A percentile compares a stretch with the other conserved stretches of the same genome.
These are phyloP conservation scores for Climacium dendroides DNA, from an alignment of 225 moss, liverwort and hornwort species.

Conservation along the genomic window DNA sequence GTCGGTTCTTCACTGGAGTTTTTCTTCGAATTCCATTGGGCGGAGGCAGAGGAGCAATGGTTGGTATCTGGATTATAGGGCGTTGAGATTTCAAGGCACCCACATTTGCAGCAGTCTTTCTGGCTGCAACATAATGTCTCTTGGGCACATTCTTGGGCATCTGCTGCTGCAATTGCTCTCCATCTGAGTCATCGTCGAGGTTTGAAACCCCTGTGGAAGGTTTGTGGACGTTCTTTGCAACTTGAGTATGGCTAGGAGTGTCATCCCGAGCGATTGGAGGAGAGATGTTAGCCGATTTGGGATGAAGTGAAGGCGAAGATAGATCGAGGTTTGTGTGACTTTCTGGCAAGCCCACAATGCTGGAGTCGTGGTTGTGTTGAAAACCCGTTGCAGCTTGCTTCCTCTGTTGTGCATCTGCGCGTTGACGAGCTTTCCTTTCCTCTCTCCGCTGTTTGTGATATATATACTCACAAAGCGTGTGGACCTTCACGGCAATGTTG, in stretches of 20 bases:
- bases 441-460: background rate
- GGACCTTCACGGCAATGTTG: background rate
- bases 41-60: background rate
- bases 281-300: no score
- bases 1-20: background rate
- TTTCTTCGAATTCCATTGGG: background rate
- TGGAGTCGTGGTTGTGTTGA: background rate
- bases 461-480: background rate
- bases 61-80: background rate
- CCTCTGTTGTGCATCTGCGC: background rate
- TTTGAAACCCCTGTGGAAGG: background rate
- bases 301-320: background rate
- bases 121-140: background rate
- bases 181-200: background rate
- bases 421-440: background rate
- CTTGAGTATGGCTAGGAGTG: background rate
- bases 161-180: background rate
- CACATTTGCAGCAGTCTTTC: background rate
- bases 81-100: background rate
- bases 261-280: background rate
- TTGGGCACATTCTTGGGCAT: background rate
- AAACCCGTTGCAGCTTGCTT: background rate
- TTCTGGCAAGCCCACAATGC: background rate
- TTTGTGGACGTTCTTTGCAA: background rate
- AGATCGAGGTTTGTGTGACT: background rate